Evolutionary conservation across 257 asterid species (phyloP).

Genomic region (Plantago major): DNA sequence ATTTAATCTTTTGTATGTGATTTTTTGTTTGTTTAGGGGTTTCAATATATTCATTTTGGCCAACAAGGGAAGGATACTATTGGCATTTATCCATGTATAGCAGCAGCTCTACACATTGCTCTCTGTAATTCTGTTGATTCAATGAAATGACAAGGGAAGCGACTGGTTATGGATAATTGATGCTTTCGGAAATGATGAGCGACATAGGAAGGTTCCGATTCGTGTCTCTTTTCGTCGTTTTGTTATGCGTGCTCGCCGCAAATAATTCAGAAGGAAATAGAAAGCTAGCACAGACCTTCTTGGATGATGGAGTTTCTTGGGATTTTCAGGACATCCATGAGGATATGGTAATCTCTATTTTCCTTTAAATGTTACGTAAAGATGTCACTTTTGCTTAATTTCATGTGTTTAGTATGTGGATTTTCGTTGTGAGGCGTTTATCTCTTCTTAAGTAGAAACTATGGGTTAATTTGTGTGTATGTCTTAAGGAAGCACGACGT

Average conservation of each 20-base stretch:
- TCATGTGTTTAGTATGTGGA: background rate
- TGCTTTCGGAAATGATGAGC: conserved; percentile 36
- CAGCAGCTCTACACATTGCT: conserved; percentile 18
- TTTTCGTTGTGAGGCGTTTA: background rate
- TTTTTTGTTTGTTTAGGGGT: too few relatives aligned
- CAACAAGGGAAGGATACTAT: too few relatives aligned
- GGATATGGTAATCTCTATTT: conserved; percentile 28
- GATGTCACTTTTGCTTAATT: background rate
- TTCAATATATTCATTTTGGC: too few relatives aligned
- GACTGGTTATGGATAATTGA: conserved; percentile 24
- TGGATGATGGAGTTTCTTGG: conserved; percentile 19
- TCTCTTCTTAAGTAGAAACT: background rate
- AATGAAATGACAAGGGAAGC: conserved; percentile 24
- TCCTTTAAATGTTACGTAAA: background rate
- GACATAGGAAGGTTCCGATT: conserved; percentile 35
- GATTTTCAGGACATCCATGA: conserved; percentile 24
- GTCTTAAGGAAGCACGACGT: background rate
- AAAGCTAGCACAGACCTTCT: conserved; percentile 36
- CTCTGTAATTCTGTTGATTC: conserved; percentile 35
- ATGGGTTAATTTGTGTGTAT: background rate
- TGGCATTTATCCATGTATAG: conserved; percentile 31
- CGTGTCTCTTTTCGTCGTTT: conserved; percentile 47
- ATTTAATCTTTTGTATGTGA: too few relatives aligned
- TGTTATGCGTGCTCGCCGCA: conserved; percentile 45
- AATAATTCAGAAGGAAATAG: conserved; percentile 49